A percentile compares a stretch with the other conserved stretches of the same genome.
phyloP scores from a whole-genome alignment of 768 basidiomycete species.

The Termitomyces titanicus region DNA sequence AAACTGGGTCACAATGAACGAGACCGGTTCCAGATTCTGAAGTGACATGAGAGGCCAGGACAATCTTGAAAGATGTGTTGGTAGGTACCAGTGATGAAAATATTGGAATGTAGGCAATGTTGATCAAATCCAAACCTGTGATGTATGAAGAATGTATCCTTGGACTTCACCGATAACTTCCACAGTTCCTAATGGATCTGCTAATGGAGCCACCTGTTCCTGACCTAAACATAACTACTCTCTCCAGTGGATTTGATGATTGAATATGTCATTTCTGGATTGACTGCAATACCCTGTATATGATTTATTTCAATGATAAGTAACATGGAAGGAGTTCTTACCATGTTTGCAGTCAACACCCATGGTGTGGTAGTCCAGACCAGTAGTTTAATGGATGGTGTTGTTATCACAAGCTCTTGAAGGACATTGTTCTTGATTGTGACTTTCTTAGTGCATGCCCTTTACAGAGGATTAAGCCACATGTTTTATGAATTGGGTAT shows the following conservation, averaged over 20 bases:
- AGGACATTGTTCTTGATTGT: slow-evolving; percentile 20
- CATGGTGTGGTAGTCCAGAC: slow-evolving; percentile 99
- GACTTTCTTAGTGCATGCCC: slow-evolving; percentile 71
- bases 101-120: slow-evolving; percentile 54
- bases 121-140: slow-evolving; percentile 54
- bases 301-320: background rate
- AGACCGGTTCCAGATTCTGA: slow-evolving; percentile 89
- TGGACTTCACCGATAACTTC: slow-evolving; percentile 33
- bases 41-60: slow-evolving; percentile 76
- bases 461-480: slow-evolving; percentile 24
- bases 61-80: slow-evolving; percentile 39
- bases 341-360: slow-evolving; percentile 96
- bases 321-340: slow-evolving; percentile 27
- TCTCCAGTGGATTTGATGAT: slow-evolving; percentile 33
- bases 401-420: slow-evolving; percentile 28
- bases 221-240: slow-evolving; percentile 30
- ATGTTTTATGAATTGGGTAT: background rate
- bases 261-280: slow-evolving; percentile 69
- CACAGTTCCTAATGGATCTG: slow-evolving; percentile 31
- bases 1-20: slow-evolving; percentile 94
- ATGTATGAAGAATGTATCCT: slow-evolving; percentile 25
- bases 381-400: slow-evolving; percentile 47
- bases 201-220: slow-evolving; percentile 42
- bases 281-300: slow-evolving; percentile 81
- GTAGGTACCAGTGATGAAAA: slow-evolving; percentile 41